Percentiles rank a stretch among this genome's conserved stretches.
Conservation (phyloP, 2,329 filamentous ascomycete genomes). For the Aureobasidium leucospermi region DNA sequence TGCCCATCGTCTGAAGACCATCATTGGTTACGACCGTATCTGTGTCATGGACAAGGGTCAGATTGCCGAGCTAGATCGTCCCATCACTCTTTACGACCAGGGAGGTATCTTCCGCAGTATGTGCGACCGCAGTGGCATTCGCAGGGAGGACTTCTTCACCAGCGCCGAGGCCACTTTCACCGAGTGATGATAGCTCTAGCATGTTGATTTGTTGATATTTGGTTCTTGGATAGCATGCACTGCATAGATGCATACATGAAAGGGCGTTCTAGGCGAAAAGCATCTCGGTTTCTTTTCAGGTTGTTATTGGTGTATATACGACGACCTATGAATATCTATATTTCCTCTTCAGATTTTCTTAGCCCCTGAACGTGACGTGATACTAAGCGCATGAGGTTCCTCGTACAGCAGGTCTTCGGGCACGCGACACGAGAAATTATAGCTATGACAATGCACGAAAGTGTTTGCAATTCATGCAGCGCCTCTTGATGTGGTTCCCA, state of each 20-base stretch:
- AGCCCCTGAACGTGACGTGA: background rate
- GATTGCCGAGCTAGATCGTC: conserved; percentile 81
- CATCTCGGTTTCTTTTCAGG: background rate
- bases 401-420: too few species aligned
- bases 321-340: background rate
- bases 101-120: conserved; percentile 79
- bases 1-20: conserved; percentile 84
- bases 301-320: conserved; percentile 1
- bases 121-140: conserved; percentile 81
- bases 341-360: background rate
- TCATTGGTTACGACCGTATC: conserved; percentile 84
- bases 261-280: background rate
- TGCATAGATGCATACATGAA: conserved; percentile 4
- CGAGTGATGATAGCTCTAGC: background rate
- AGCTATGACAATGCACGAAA: too few species aligned
- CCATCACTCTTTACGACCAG: conserved; percentile 62
- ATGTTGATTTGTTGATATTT: background rate
- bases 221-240: background rate
- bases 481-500: too few species aligned
- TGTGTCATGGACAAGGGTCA: conserved; percentile 88
- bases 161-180: conserved; percentile 10
- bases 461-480: too few species aligned
- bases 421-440: background rate
- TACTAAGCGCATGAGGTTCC: background rate
- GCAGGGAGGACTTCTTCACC: conserved; percentile 39